Percentiles rank a stretch among this genome's conserved stretches.
phyloP scores from a whole-genome alignment of 306 rosid species.

The Hylodesmum podocarpum region DNA sequence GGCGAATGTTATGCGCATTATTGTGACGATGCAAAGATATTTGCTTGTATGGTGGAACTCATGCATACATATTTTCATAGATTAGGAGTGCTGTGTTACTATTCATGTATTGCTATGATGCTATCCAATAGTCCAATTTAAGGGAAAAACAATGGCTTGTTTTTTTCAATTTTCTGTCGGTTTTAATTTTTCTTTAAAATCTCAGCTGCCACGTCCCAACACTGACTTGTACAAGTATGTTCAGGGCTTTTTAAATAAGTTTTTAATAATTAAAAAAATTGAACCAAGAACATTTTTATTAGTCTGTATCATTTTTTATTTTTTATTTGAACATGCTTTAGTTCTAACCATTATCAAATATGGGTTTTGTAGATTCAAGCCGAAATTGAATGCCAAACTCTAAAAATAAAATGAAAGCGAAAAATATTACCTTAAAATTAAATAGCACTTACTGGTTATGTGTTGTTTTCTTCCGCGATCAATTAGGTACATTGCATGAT shows the following conservation, averaged over 20 bases:
- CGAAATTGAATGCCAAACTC: neutral
- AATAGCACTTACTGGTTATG: no score
- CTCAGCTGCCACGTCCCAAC: neutral
- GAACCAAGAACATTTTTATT: neutral
- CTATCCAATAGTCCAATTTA: no score
- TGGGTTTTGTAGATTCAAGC: neutral
- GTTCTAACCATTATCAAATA: neutral
- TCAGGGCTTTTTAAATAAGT: neutral
- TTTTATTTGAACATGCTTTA: neutral
- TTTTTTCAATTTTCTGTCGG: neutral
- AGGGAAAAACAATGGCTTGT: no score
- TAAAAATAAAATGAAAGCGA: neutral
- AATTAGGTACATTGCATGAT: no score
- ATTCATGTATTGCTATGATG: no score
- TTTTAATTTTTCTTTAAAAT: neutral
- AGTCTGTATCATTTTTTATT: neutral
- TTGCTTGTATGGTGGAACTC: neutral
- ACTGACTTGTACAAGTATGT: neutral
- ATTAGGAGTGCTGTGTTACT: no score
- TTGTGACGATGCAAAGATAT: conserved; percentile 4
- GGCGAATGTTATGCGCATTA: neutral
- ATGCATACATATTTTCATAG: neutral
- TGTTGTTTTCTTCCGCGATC: no score
- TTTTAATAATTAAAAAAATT: no score
- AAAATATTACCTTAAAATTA: no score